A percentile compares a stretch with the other conserved stretches of the same genome.
Evolutionary conservation across 2,329 filamentous ascomycete genomes (phyloP).

Genomic region (Penicillium oxalicum): DNA sequence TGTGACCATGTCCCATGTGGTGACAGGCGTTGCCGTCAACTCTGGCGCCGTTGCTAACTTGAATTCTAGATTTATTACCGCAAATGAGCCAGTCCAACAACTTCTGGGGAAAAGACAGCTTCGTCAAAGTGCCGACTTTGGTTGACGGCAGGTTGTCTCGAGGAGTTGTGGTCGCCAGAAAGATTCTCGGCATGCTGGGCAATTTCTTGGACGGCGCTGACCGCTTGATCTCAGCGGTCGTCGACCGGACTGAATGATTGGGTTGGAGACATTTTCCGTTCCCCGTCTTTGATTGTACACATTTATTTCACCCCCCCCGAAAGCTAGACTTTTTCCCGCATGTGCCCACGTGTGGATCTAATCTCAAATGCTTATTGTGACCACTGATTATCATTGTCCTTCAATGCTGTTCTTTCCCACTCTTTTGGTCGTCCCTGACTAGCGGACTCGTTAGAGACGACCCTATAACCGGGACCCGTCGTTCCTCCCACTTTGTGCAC

Average conservation of each 20-base stretch:
- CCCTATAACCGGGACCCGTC: neutral
- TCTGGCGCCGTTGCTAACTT: conserved; percentile 9
- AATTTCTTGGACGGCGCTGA: neutral
- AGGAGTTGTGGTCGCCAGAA: neutral
- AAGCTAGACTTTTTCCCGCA: conserved; percentile 9
- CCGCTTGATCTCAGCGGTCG: neutral
- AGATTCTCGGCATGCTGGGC: neutral
- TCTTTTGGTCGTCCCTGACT: neutral
- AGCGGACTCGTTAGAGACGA: neutral
- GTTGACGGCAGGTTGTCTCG: no score
- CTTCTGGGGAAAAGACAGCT: no score
- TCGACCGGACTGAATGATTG: conserved; percentile 19
- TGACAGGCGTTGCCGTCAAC: no score
- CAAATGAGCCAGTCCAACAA: conserved; percentile 30
- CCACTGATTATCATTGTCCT: conserved; percentile 3
- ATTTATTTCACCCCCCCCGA: conserved; percentile 2
- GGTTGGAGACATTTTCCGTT: conserved; percentile 22
- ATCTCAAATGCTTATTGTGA: conserved; percentile 25
- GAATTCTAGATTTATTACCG: conserved; percentile 43
- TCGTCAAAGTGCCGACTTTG: no score
- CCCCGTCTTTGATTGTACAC: neutral
- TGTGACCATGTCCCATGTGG: no score
- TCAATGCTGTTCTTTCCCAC: neutral
- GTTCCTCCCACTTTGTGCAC: neutral
- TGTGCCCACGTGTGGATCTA: conserved; percentile 18